Evolutionary conservation across 1,284 basidiomycete species (phyloP), one percentile per base, ranked within the genome.

Genomic region (Ganoderma sinense): DNA sequence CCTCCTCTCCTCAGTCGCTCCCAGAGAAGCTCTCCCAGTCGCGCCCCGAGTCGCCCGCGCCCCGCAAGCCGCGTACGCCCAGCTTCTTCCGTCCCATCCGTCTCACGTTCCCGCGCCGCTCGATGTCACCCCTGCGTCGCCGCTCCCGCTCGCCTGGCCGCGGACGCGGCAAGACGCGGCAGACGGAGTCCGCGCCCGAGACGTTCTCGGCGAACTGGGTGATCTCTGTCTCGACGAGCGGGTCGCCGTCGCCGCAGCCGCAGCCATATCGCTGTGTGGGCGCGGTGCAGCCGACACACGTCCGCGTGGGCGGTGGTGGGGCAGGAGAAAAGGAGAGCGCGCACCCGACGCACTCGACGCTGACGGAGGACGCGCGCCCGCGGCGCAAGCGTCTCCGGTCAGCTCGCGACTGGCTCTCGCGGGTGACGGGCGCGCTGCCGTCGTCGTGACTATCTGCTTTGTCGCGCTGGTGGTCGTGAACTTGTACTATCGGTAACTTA

Each of bases 381-480:
- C 80, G 82, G 53, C 81, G 82, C 73, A 80, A 82, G 71, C 81
- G 85, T 64, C 78, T 85, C 78, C 85, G 87, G 70, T 83, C 86
- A 62, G 83, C 85, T 76, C 84, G 88, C 58, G 82, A 84, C 76
- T 90, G 88, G 88, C 88, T 89, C 77, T 87, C 87, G 71, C 85
- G 87, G 31, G 83, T 89, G 73, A 78, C 86, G 62, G 82, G 82
- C n/a, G 76, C 81, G 62, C 78, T 84, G 59, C 81, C 79, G 26
- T 81, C 82, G 70, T 83, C 80, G 78, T 78, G 77, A 71, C 71
- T 70, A 48, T 70, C 73, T 68, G 60, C 62, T 68, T 58, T 66
- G 56, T 60, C 69, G 67, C 68, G 61, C 61, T 61, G 33, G 53
- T 65, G 41, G 59, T 61, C 59, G 60, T 69, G 67, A 67, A 48